Percentiles rank a stretch among this genome's conserved stretches.
phyloP scores from a whole-genome alignment of 1,139 yeast genomes.

The Taphrina sp. region DNA sequence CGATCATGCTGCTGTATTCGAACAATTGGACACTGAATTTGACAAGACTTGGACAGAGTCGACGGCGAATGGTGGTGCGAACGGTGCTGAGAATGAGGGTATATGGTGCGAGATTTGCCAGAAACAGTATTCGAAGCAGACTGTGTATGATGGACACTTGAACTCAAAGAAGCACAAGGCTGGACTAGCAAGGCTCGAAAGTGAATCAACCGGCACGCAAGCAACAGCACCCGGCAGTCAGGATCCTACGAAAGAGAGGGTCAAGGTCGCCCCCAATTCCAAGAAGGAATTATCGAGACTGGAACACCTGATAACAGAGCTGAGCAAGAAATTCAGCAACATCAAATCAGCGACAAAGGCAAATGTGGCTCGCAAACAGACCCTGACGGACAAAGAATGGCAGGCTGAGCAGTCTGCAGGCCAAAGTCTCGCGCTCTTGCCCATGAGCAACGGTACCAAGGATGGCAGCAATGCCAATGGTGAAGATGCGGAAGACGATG shows the following conservation, averaged over 20 bases:
- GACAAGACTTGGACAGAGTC: slow-evolving; percentile 40
- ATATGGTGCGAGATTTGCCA: slow-evolving; percentile 65
- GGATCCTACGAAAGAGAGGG: background rate
- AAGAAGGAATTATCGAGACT: slow-evolving; percentile 37
- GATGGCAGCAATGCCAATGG: slow-evolving; percentile 39
- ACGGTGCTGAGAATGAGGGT: slow-evolving; percentile 22
- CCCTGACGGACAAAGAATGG: slow-evolving; percentile 73
- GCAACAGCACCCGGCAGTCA: background rate
- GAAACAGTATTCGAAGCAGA: slow-evolving; percentile 59
- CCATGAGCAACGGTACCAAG: slow-evolving; percentile 32
- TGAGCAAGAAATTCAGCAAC: slow-evolving; percentile 47
- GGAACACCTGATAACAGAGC: slow-evolving; percentile 47
- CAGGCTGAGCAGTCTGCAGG: slow-evolving; percentile 54
- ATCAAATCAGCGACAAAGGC: slow-evolving; percentile 54
- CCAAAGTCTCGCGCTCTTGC: background rate
- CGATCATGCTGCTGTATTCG: slow-evolving; percentile 46
- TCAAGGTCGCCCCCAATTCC: background rate
- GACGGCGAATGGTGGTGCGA: slow-evolving; percentile 14
- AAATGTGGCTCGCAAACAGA: slow-evolving; percentile 64
- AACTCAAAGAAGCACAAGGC: slow-evolving; percentile 70
- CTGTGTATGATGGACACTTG: slow-evolving; percentile 70
- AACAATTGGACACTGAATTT: slow-evolving; percentile 46
- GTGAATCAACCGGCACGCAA: background rate
- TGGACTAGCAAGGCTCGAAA: background rate
- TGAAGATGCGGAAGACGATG: slow-evolving; percentile 39